Base-by-base conservation (phyloP, 371 early-diverging fungal genomes). In the Mucor velutinosus region DNA sequence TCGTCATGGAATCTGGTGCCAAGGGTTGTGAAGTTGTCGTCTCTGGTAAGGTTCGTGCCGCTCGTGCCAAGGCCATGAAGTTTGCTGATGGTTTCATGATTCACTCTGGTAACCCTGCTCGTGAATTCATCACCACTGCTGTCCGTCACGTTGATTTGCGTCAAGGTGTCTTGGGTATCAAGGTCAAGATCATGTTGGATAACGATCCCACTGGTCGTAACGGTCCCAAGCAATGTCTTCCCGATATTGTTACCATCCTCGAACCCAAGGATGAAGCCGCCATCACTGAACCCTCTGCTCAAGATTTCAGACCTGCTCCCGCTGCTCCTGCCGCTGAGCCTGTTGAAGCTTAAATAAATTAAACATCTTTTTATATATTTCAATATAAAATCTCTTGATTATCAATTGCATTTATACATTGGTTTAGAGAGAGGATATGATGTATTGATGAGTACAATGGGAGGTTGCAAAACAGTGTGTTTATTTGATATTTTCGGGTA, bases 51-150 rank as follows among this genome's bases (percentile, higher is more conserved):
- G 92, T 99, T 67, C 98, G 99, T 87, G 99, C 97, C 85, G 99
- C 99, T 66, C 98, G 99, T 94, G 99, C 99, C 83, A 99, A 98
- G 93, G 93, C 99, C 73, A 98, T 98, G 97, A 99, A 99, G 94
- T 99, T 99, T 87, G 89, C 93, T 78, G 98, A 98, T 76, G 99
- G 99, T 77, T 98, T 99, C 91, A 95, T 99, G 94, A 94, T 99
- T 85, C 98, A 99, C 96, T 97, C 99, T 80, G 99, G 99, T 87
- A 94, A 98, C 82, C 97, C 99, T 80, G 92, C 95, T 69, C 87
- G 91, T 79, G 98, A 99, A 82, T 99, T 93, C 87, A 97, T 99
- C 77, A 98, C 97, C 87, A 88, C 89, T 61, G 99, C 99, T 66
- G 94, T 95, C 73, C 95, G 99, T 76, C 98, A 97, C 92, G 99